Evolutionary conservation across 116 monocot species (phyloP), one percentile per base, ranked within the genome.

Genomic region (Trichopus zeylanicus): DNA sequence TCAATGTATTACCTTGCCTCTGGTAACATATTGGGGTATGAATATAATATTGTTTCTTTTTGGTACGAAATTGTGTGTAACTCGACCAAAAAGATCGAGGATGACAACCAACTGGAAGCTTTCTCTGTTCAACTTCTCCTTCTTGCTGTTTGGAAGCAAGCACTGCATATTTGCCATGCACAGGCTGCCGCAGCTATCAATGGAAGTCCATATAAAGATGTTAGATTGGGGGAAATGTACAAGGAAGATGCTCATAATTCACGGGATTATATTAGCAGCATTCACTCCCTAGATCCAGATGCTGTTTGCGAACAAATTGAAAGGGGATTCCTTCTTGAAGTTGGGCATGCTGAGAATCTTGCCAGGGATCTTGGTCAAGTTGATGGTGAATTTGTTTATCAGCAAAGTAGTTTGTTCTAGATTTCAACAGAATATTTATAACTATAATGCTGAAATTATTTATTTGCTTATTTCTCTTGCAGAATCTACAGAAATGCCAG

Each of bases 71-170:
- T n/a, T 37, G 31, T 16, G 18, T 42, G 13, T 3, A 42, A 42
- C 11, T 67, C 48, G 21, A 29, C 32, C 46, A 27, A 55, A 51
- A 51, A 89, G 90, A 53, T 86, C 39, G 73, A 39, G 51, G 70
- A 60, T 60, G 85, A 65, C 48, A 80, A 57, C 33, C 57, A 33
- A 5, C 48, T 99, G 53, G 85, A 85, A 64, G 99, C 92, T 10
- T 88, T 99, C 51, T 88, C 99, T 8, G 58, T 99, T 67, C 99
- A 92, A 73, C 63, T 99, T 29, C 78, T 99, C 29, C 37, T 91
- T 63, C 82, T 99, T 74, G 91, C 99, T 33, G 81, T 88, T 46
- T 88, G 92, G 99, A 99, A 86, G 72, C 92, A 99, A 72, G 99
- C 88, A 19, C 63, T 99, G 73, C 83, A 92, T 67, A 77, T 88